Base-by-base conservation (phyloP, 2,329 filamentous ascomycete genomes). In the Fusarium sp. region DNA sequence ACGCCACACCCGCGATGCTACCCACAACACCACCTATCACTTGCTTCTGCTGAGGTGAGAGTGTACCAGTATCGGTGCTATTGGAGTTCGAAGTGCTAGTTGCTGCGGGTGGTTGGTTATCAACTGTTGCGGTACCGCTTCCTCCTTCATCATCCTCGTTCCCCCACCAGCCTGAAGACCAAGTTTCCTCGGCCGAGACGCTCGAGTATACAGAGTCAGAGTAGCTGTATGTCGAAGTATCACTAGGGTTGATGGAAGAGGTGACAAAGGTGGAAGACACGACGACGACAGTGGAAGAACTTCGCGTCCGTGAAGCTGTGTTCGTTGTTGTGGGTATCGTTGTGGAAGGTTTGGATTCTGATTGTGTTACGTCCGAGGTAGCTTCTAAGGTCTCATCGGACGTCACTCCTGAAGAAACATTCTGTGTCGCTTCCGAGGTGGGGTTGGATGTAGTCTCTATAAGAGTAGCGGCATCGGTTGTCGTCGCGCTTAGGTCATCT, bases 1-100 rank as follows among this genome's bases (percentile, higher is more conserved):
- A 81, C 15, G 88, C 88, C 3, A 88, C 78, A 20, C 89, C 89
- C 18, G 89, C 89, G 35, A 91, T 77, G 42, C 86, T 83, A 26
- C 88, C 88, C 20, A 90, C 81, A 2, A 90, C 86, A 35, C 88
- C 85, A 1, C 88, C 88, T 11, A 88, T 87, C 32, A 90, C 77
- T 61, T 80, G 79, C 64, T 81, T 81, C 56, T 82, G 76, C 53
- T 80, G 76, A 3, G 76, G 68, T 4, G 80, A 75, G 23, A 82
- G 70, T 9, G 70, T 70, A 56, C 65, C 65, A 18, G 74, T 67
- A 8, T 74, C 72, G 10, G 72, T 63, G 26, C 62, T 60, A 37
- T 68, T 75, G 20, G 76, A 48, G 27, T 68, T 59, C 15, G 74
- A 61, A 12, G 70, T 70, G 15, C 64, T 56, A 20, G 74, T 73